Evolutionary conservation across 352 stramenopile species (phyloP), one percentile per base, ranked within the genome.

Genomic region (Plasmopara halstedii): DNA sequence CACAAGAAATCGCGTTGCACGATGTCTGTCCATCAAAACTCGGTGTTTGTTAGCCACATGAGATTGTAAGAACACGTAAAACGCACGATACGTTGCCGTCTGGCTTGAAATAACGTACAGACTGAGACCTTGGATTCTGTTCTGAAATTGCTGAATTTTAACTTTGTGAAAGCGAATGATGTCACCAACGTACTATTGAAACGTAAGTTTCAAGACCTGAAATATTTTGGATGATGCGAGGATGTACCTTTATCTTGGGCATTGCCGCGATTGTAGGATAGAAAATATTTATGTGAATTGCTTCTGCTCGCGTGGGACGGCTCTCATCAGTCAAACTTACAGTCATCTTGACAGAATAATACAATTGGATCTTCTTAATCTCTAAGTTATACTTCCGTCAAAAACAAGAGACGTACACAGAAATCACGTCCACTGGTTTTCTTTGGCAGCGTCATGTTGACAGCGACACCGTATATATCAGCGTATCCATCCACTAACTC

Each of bases 111-210:
- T 21, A 20, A 54, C 73, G 38, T 61, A 88, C 77, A 47, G 50
- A 40, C 59, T 59, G 13, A 87, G 36, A 4, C 75, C 78, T 56
- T 90, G 78, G 4, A 78, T 57, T 21, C 50, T 67, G 25, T 76
- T 62, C 23, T 73, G 56, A 35, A 77, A 86, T 7, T 67, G 58
- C 32, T 88, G 82, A 31, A 90, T 74, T n/a, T 65, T 56, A 1
- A 87, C 53, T 35, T 80, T 77, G 59, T 90, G 79, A 53, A 90
- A 85, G 5, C 79, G 79, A 47, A 90, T 75, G 31, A 90, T 63
- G 39, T 90, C 79, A 29, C 79, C 79, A 18, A 85, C 70, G 29
- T 68, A 72, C 78, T 90, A 40, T 25, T 27, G 40, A 52, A 5
- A 14, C 6, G 35, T 8, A 41, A 15, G 36, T 32, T 29, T 42